Conservation (phyloP, 345 rosid species). For the Salix viminalis region DNA sequence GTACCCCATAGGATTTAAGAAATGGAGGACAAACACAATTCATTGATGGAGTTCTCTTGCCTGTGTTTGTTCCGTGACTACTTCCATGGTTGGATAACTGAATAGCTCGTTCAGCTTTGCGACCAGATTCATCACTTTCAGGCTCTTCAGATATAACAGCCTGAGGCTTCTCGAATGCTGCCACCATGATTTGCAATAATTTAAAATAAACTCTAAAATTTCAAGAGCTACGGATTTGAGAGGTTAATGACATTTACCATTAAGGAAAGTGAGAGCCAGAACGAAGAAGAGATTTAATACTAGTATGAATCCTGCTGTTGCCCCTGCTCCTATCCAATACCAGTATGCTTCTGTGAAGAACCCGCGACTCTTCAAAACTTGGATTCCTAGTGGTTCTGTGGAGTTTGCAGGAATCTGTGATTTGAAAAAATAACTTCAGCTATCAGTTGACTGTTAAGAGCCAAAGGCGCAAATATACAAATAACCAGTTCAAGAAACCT, state of each 20-base stretch:
- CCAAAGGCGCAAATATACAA: neutral
- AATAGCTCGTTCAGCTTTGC: neutral
- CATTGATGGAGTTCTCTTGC: neutral
- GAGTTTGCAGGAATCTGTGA: conserved; percentile 20
- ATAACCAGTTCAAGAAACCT: conserved; percentile 1
- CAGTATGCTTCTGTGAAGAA: conserved; percentile 44
- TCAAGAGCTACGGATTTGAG: too few species aligned
- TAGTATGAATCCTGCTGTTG: conserved; percentile 33
- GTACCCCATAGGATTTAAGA: neutral
- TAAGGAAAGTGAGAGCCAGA: conserved; percentile 48
- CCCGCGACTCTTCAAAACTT: conserved; percentile 44
- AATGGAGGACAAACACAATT: neutral
- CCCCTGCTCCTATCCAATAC: conserved; percentile 67
- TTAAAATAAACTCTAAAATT: neutral
- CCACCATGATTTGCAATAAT: neutral
- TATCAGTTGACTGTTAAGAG: neutral
- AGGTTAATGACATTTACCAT: conserved; percentile 33
- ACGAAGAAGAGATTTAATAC: conserved; percentile 41
- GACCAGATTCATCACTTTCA: neutral
- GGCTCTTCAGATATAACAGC: conserved; percentile 35
- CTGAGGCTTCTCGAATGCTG: conserved; percentile 61
- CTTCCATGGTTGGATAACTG: conserved; percentile 9
- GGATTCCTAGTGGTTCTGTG: conserved; percentile 40
- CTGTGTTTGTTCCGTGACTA: conserved; percentile 5
- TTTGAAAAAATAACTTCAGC: neutral